phyloP scores from a whole-genome alignment of 2,329 filamentous ascomycete species.

The Dothistroma septosporum region DNA sequence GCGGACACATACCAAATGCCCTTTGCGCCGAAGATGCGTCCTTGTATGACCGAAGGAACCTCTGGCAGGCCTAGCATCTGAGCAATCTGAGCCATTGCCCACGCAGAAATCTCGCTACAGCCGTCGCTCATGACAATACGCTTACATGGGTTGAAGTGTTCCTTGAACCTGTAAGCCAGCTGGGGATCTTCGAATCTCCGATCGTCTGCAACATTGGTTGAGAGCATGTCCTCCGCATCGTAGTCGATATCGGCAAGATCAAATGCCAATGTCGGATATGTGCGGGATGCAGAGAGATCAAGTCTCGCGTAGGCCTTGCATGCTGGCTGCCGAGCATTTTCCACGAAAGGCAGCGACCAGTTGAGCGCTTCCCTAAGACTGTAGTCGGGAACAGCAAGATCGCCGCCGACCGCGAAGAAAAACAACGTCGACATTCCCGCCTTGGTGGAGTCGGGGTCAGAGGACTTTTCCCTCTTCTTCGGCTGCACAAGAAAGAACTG shows the following conservation, averaged over 20 bases:
- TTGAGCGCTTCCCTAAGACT: slow-evolving; percentile 32
- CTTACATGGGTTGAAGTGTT: not conserved
- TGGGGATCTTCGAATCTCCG: slow-evolving; percentile 35
- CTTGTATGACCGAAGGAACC: slow-evolving; percentile 65
- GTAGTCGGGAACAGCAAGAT: slow-evolving; percentile 16
- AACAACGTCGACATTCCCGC: slow-evolving; percentile 11
- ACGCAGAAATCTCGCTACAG: slow-evolving; percentile 61
- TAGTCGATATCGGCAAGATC: slow-evolving; percentile 35
- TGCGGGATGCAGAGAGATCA: slow-evolving; percentile 42
- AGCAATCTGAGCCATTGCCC: slow-evolving; percentile 53
- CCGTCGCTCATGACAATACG: slow-evolving; percentile 48
- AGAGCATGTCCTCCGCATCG: slow-evolving; percentile 18
- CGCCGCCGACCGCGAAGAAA: slow-evolving; percentile 25
- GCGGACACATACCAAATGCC: slow-evolving; percentile 42
- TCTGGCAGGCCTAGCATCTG: slow-evolving; percentile 48
- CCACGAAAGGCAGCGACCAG: slow-evolving; percentile 38
- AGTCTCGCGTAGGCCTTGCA: slow-evolving; percentile 44
- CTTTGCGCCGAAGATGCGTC: slow-evolving; percentile 67
- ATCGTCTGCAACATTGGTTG: slow-evolving; percentile 36
- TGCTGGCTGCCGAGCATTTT: slow-evolving; percentile 36
- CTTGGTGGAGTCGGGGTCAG: slow-evolving; percentile 5
- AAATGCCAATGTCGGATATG: slow-evolving; percentile 37
- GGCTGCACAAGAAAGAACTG: slow-evolving; percentile 37
- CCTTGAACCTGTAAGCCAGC: slow-evolving; percentile 3
- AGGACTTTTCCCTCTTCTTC: slow-evolving; percentile 26